Conservation (phyloP, 192 early-diverging fungal genomes). For the Chytriomyces confervae region DNA sequence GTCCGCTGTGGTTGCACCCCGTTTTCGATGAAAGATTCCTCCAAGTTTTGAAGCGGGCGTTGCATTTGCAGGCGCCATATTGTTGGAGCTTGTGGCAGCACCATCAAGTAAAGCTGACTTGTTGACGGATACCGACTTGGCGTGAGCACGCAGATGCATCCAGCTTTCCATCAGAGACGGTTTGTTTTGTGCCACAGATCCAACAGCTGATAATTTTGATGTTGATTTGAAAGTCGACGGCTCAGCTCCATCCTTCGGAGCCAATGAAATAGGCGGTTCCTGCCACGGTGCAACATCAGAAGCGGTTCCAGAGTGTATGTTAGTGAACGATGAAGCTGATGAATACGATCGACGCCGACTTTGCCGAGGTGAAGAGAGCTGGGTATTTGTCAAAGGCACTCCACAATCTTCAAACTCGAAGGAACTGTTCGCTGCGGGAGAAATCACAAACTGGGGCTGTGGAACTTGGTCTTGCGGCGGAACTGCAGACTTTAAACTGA, state of each 20-base stretch:
- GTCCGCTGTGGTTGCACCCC: constrained; percentile 6
- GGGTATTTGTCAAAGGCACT: background rate
- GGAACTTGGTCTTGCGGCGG: background rate
- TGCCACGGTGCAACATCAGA: background rate
- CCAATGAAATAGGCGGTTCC: background rate
- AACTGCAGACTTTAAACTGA: background rate
- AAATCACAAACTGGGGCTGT: constrained; percentile 8
- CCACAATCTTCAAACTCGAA: background rate
- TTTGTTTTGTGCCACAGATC: background rate
- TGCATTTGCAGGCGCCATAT: background rate
- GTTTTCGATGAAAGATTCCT: constrained; percentile 16
- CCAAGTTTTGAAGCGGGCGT: background rate
- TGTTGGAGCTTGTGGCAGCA: background rate
- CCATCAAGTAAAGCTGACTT: background rate
- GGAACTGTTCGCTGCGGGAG: background rate
- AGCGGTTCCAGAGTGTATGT: background rate
- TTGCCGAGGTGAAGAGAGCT: background rate
- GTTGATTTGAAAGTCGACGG: background rate
- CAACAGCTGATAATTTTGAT: background rate
- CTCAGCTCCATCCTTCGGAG: background rate
- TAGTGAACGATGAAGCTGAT: background rate
- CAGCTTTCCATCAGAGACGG: background rate
- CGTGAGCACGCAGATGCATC: constrained; percentile 7
- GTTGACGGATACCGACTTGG: constrained; percentile 6
- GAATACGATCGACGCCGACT: constrained; percentile 27